These are phyloP conservation scores for Blastobotrys apis DNA, from an alignment of 1,139 yeast species.

Conservation along the genomic window DNA sequence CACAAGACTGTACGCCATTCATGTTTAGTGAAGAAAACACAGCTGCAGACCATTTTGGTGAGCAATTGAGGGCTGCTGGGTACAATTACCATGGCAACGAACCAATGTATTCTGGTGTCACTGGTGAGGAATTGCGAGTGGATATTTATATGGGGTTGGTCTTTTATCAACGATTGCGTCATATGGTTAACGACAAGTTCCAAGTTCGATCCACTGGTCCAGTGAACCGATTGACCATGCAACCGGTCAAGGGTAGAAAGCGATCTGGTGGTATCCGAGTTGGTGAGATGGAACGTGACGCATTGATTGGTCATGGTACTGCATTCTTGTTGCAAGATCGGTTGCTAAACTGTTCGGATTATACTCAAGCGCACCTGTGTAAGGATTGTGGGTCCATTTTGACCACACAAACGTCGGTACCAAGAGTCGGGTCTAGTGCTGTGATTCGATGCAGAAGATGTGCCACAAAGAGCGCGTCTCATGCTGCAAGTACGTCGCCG, in stretches of 20 bases:
- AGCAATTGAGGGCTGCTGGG: constrained; percentile 81
- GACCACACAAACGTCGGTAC: constrained; percentile 85
- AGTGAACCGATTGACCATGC: constrained; percentile 94
- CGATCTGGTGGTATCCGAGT: constrained; percentile 99
- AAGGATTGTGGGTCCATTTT: constrained; percentile 90
- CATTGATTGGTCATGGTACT: constrained; percentile 98
- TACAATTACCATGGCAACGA: constrained; percentile 98
- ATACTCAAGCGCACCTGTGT: constrained; percentile 86
- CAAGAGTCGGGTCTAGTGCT: constrained; percentile 79
- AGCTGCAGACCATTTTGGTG: constrained; percentile 97
- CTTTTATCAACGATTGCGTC: constrained; percentile 96
- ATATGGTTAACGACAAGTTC: constrained; percentile 99
- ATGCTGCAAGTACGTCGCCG: constrained; percentile 36
- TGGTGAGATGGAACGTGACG: constrained; percentile 99
- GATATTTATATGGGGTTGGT: constrained; percentile 96
- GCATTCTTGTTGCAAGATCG: constrained; percentile 94
- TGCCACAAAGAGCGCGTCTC: constrained; percentile 60
- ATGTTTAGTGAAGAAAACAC: constrained; percentile 85
- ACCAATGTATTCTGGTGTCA: constrained; percentile 98
- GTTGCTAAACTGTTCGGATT: constrained; percentile 90
- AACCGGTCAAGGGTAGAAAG: constrained; percentile 99
- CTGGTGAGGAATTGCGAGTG: constrained; percentile 95
- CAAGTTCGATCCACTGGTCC: constrained; percentile 99
- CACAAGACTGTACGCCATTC: constrained; percentile 98
- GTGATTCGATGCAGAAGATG: constrained; percentile 88